phyloP scores from a whole-genome alignment of 768 basidiomycete species.

The Psilocybe sp. region DNA sequence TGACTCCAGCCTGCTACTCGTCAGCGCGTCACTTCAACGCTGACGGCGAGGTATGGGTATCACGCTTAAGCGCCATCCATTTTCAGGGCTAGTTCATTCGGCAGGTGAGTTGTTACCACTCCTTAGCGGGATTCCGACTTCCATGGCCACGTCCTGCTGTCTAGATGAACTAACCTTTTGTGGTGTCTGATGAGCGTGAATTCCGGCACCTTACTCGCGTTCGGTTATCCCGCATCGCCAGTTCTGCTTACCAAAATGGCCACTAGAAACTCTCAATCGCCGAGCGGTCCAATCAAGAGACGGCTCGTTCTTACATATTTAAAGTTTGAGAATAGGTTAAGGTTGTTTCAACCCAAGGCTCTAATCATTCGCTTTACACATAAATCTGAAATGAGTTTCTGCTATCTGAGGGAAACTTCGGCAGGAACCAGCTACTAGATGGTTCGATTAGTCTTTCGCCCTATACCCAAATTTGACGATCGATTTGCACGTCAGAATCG shows the following conservation, averaged over 20 bases:
- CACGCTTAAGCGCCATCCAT: constrained; percentile 90
- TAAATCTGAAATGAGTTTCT: constrained; percentile 58
- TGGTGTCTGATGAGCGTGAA: constrained; percentile 84
- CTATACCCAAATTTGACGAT: no score
- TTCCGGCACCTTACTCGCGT: constrained; percentile 76
- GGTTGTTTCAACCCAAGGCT: constrained; percentile 87
- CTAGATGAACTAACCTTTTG: constrained; percentile 84
- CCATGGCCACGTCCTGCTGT: constrained; percentile 6
- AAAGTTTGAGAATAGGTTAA: constrained; percentile 81
- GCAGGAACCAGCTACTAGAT: no score
- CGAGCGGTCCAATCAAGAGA: constrained; percentile 81
- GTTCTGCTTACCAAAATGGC: constrained; percentile 77
- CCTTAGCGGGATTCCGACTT: constrained; percentile 23
- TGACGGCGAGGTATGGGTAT: no score
- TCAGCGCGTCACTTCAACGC: no score
- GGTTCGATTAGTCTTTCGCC: no score
- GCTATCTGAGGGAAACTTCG: constrained; percentile 78
- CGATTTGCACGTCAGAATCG: no score
- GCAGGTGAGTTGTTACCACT: constrained; percentile 73
- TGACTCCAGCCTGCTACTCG: constrained; percentile 80
- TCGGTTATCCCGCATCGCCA: constrained; percentile 70
- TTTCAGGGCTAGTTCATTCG: constrained; percentile 90
- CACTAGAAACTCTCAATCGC: constrained; percentile 79
- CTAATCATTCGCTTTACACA: constrained; percentile 88
- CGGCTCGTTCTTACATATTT: no score